Conservation (phyloP, 2,329 filamentous ascomycete species). For the Biscogniauxia sp. region DNA sequence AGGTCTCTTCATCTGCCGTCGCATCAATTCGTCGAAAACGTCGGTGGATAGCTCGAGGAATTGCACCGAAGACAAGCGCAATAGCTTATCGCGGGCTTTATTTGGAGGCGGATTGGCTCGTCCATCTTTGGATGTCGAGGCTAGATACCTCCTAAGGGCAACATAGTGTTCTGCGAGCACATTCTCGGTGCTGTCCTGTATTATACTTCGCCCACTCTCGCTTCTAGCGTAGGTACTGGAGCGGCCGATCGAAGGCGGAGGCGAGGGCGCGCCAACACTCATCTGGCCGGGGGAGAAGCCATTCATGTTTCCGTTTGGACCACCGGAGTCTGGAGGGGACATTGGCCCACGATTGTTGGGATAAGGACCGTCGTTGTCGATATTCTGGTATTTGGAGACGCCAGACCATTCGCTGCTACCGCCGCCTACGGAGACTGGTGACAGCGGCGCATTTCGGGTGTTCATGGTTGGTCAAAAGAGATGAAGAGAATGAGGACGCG, state of each 20-base stretch:
- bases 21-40: constrained; percentile 90
- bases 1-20: constrained; percentile 69
- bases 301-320: constrained; percentile 60
- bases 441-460: constrained; percentile 72
- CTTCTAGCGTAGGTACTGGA: constrained; percentile 75
- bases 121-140: constrained; percentile 69
- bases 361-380: constrained; percentile 52
- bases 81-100: constrained; percentile 89
- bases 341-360: constrained; percentile 56
- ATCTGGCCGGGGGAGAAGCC: constrained; percentile 55
- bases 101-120: constrained; percentile 73
- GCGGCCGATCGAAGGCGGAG: constrained; percentile 81
- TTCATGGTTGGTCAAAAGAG: constrained; percentile 55
- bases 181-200: constrained; percentile 58
- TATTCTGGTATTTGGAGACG: constrained; percentile 62
- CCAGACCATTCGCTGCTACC: constrained; percentile 70
- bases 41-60: constrained; percentile 98
- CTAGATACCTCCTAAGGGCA: constrained; percentile 74
- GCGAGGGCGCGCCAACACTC: constrained; percentile 68
- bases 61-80: constrained; percentile 85
- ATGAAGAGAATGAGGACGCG: constrained; percentile 10
- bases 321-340: constrained; percentile 69
- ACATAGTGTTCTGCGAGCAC: constrained; percentile 78
- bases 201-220: constrained; percentile 61
- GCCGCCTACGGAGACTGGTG: constrained; percentile 77